Evolutionary conservation across 2,329 filamentous ascomycete species (phyloP).

Genomic region (Graphilbum ipis-grandicollis): DNA sequence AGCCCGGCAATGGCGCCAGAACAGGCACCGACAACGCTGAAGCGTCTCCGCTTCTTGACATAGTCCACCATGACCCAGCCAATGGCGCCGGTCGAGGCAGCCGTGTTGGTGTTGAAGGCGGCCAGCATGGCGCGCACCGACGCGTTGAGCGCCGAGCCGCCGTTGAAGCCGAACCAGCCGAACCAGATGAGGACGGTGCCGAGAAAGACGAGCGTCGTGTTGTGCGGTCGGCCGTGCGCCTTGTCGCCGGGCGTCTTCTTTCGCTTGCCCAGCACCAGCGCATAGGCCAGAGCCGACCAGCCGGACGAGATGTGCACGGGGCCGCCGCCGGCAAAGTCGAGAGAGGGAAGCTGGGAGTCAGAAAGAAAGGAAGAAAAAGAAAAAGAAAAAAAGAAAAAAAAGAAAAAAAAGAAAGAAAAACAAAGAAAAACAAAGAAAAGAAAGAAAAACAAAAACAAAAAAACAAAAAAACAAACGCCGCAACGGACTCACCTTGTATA

Average conservation of each 20-base stretch:
- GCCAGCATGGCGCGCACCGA: constrained; percentile 34
- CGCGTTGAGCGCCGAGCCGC: constrained; percentile 31
- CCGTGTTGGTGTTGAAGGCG: constrained; percentile 40
- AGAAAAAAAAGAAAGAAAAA: not conserved
- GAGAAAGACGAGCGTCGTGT: constrained; percentile 44
- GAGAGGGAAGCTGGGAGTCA: constrained; percentile 27
- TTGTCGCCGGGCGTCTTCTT: constrained; percentile 23
- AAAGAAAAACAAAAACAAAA: no score
- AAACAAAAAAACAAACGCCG: not conserved
- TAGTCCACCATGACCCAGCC: constrained; percentile 37
- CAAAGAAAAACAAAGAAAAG: no score
- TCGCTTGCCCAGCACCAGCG: constrained; percentile 43
- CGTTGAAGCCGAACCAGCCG: constrained; percentile 38
- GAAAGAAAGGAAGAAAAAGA: no score
- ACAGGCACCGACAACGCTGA: constrained; percentile 33
- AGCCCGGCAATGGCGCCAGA: constrained; percentile 37
- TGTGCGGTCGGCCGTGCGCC: constrained; percentile 38
- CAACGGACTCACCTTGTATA: constrained; percentile 21
- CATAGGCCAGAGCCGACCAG: constrained; percentile 46
- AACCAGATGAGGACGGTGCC: constrained; percentile 51
- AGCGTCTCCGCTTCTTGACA: constrained; percentile 23
- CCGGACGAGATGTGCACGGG: constrained; percentile 48
- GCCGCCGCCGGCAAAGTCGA: constrained; percentile 44
- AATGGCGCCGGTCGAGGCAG: constrained; percentile 34
- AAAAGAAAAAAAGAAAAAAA: not conserved